A percentile compares a stretch with the other conserved stretches of the same genome.
phyloP scores from a whole-genome alignment of 2,329 filamentous ascomycete genomes.

The Penicillium sp. region DNA sequence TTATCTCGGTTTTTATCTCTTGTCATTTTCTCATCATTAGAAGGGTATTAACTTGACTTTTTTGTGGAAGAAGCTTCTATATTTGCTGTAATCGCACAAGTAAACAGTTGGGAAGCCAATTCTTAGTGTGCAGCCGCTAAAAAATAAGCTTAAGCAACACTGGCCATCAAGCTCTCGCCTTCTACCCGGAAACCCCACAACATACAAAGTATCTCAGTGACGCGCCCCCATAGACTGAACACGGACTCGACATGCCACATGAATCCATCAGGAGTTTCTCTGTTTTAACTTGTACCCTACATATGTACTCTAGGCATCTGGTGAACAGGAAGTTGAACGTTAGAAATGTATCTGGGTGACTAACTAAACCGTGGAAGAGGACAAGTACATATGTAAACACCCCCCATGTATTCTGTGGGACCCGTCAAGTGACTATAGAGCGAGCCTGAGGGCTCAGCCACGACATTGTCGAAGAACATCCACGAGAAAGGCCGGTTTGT shows the following conservation, averaged over 20 bases:
- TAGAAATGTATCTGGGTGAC: not conserved
- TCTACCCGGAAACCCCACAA: not conserved
- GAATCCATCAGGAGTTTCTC: not conserved
- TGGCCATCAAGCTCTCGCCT: not conserved
- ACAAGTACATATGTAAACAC: too few relatives aligned
- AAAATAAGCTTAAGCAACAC: not conserved
- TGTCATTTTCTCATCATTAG: not conserved
- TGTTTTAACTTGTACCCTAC: not conserved
- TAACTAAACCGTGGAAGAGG: not conserved
- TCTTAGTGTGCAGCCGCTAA: not conserved
- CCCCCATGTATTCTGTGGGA: not conserved
- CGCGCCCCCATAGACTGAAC: not conserved
- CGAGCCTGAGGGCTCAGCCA: not conserved
- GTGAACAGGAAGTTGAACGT: not conserved
- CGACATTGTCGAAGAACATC: not conserved
- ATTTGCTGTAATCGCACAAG: not conserved
- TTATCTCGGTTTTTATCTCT: not conserved
- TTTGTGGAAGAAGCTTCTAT: not conserved
- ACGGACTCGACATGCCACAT: not conserved
- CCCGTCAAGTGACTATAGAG: not conserved
- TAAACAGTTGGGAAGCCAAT: not conserved
- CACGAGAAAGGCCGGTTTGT: not conserved
- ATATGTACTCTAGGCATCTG: not conserved
- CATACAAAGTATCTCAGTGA: not conserved
- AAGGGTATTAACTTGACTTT: not conserved